A percentile compares a stretch with the other conserved stretches of the same genome.
Evolutionary conservation across 2,329 filamentous ascomycete genomes (phyloP).

Genomic region (Atkinsonella hypoxylon): DNA sequence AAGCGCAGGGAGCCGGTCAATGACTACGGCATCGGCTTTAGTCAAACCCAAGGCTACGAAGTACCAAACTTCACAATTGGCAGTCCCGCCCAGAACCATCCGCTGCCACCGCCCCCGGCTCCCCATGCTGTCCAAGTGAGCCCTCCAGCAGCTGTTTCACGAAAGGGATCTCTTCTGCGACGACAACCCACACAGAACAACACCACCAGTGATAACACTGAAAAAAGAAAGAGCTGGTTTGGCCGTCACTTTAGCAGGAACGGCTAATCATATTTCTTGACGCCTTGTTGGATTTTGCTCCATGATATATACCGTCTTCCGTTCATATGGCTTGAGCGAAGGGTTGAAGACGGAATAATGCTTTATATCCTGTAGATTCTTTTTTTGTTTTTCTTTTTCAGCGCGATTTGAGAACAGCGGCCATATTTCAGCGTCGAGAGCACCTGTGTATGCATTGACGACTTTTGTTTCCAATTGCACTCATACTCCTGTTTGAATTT

Average conservation of each 20-base stretch:
- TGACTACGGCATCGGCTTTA: constrained; percentile 52
- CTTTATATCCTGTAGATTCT: neutral
- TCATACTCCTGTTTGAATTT: neutral
- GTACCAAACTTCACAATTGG: constrained; percentile 26
- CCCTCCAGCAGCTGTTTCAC: constrained; percentile 13
- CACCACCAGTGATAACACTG: constrained; percentile 18
- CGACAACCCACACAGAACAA: constrained; percentile 1
- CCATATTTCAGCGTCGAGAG: neutral
- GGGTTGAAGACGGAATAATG: neutral
- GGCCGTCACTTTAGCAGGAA: constrained; percentile 65
- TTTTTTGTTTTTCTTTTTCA: neutral
- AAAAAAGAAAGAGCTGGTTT: constrained; percentile 89
- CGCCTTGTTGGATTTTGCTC: neutral
- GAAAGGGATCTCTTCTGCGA: constrained; percentile 16
- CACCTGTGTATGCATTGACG: constrained; percentile 1
- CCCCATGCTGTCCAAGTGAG: constrained; percentile 7
- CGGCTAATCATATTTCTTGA: constrained; percentile 1
- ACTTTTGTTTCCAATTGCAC: constrained; percentile 2
- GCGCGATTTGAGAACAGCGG: neutral
- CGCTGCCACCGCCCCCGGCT: constrained; percentile 14
- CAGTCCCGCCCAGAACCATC: constrained; percentile 13
- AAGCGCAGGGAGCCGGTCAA: constrained; percentile 44
- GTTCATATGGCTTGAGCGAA: neutral
- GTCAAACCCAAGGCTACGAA: constrained; percentile 30
- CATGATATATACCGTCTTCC: neutral